A percentile compares a stretch with the other conserved stretches of the same genome.
phyloP scores from a whole-genome alignment of 169 alveolate genomes.

The Eimeria zaria region DNA sequence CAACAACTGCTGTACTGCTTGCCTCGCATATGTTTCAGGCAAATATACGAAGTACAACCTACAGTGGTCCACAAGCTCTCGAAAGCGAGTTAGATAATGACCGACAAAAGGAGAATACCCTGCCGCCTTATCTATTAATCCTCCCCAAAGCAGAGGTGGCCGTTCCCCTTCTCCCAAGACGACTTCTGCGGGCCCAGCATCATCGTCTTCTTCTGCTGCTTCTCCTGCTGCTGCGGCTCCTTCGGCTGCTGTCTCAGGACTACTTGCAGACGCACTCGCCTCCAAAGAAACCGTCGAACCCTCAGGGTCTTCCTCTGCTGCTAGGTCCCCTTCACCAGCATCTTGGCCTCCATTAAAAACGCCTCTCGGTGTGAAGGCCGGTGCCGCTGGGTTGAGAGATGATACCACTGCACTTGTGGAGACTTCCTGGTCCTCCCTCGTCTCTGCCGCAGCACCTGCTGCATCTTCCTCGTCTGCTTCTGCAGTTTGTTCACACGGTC shows the following conservation, averaged over 20 bases:
- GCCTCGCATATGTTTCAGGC: not conserved
- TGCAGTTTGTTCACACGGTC: not conserved
- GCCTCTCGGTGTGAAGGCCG: not conserved
- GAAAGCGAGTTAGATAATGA: not conserved
- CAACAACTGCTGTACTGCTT: not conserved
- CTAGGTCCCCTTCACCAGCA: not conserved
- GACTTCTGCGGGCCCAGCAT: not conserved
- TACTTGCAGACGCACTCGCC: not conserved
- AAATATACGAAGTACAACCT: not conserved
- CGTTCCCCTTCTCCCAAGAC: not conserved
- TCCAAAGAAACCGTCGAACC: not conserved
- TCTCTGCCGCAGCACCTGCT: conserved; percentile 17
- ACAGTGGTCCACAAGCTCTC: not conserved
- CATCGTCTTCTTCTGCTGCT: not conserved
- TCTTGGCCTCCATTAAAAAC: not conserved
- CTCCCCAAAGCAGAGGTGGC: not conserved
- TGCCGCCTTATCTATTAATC: not conserved
- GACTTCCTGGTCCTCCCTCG: not conserved
- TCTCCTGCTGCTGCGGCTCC: conserved; percentile 22
- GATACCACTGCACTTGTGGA: not conserved
- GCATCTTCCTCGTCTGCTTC: conserved; percentile 22
- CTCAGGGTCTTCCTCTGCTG: not conserved
- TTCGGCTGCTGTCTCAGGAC: not conserved
- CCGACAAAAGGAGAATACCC: not conserved
- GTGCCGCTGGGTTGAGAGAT: not conserved